A percentile compares a stretch with the other conserved stretches of the same genome.
Conservation (phyloP, 768 basidiomycete species). For the Tylopilus felleus region DNA sequence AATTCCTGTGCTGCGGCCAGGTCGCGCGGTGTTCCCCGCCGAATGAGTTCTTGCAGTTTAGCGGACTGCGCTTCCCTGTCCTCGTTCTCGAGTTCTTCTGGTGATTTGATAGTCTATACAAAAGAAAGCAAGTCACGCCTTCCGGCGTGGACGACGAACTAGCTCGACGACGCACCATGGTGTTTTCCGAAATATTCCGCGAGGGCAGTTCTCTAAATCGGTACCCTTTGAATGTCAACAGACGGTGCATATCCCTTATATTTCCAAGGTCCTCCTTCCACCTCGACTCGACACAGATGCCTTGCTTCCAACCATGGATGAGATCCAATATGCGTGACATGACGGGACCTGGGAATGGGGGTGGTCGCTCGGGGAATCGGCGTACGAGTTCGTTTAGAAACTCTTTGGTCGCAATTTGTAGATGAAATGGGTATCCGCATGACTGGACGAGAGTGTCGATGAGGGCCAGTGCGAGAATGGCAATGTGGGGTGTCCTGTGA, state of each 20-base stretch:
- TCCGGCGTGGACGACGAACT: neutral
- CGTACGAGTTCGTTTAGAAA: constrained; percentile 98
- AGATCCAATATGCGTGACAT: constrained; percentile 94
- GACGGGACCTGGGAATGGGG: constrained; percentile 89
- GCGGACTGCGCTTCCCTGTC: constrained; percentile 94
- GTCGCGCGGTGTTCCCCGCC: constrained; percentile 93
- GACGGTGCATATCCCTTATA: constrained; percentile 94
- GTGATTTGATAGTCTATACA: constrained; percentile 81
- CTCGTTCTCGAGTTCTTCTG: constrained; percentile 94
- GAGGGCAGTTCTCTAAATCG: constrained; percentile 58
- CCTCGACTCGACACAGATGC: constrained; percentile 81
- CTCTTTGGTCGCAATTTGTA: constrained; percentile 96
- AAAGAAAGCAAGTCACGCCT: neutral
- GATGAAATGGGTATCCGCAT: constrained; percentile 96
- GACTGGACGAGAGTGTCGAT: constrained; percentile 91
- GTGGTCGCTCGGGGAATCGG: constrained; percentile 95
- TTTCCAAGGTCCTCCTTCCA: constrained; percentile 97
- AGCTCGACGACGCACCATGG: constrained; percentile 18
- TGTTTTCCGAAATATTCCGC: constrained; percentile 13
- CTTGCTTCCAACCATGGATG: constrained; percentile 93
- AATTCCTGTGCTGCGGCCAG: constrained; percentile 94
- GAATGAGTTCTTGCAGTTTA: constrained; percentile 97
- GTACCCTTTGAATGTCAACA: constrained; percentile 92
- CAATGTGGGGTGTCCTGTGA: constrained; percentile 89
- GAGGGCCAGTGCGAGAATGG: constrained; percentile 79